A percentile compares a stretch with the other conserved stretches of the same genome.
Conservation (phyloP, 225 moss, liverwort and hornwort genomes). For the Ulota crispa region DNA sequence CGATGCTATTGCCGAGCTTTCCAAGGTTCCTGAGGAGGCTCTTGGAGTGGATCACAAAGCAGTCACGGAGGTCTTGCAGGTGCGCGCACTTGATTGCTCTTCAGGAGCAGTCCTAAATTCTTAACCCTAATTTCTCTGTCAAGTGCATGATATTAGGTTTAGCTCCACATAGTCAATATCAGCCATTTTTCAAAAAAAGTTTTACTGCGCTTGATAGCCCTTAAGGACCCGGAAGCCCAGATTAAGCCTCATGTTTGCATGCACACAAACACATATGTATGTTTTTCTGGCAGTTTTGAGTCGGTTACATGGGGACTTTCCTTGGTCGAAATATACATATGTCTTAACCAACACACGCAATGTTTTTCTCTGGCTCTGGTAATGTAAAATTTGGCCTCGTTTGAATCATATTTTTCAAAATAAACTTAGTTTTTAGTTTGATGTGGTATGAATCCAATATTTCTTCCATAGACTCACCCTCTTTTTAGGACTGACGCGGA, state of each 20-base stretch:
- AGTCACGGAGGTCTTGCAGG: conserved; percentile 67
- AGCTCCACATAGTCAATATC: background rate
- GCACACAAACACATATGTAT: too few species aligned
- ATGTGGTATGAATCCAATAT: background rate
- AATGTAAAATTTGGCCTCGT: background rate
- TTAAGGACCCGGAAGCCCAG: background rate
- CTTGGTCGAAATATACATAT: background rate
- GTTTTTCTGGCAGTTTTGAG: background rate
- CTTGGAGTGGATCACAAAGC: conserved; percentile 58
- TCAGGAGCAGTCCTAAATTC: background rate
- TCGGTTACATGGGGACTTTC: background rate
- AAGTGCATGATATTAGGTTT: background rate
- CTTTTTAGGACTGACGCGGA: background rate
- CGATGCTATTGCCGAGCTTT: conserved; percentile 60
- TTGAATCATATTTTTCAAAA: background rate
- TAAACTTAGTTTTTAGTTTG: background rate
- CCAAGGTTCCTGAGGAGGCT: conserved; percentile 55
- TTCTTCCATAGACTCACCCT: background rate
- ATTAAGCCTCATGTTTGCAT: background rate
- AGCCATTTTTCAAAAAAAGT: background rate
- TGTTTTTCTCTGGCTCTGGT: background rate
- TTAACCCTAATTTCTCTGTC: conserved; percentile 14
- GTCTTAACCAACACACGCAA: background rate
- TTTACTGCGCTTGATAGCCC: background rate
- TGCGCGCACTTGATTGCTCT: conserved; percentile 21